phyloP scores from a whole-genome alignment of 768 basidiomycete species.

The Pulveroboletus sp. region DNA sequence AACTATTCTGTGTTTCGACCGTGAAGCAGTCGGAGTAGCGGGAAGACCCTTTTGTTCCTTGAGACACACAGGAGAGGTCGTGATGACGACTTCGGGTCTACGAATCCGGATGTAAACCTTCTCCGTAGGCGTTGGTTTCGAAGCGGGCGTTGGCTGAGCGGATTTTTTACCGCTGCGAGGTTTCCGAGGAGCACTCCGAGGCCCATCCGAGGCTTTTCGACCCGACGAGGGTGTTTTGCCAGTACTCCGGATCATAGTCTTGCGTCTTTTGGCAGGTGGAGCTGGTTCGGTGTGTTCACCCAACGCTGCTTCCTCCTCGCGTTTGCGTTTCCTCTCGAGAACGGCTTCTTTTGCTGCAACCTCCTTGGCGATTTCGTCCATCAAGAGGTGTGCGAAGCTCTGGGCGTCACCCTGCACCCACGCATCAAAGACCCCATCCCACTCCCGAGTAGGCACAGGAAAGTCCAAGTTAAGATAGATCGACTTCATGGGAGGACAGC shows the following conservation, averaged over 20 bases:
- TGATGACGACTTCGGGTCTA: constrained; percentile 23
- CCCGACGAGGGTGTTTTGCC: constrained; percentile 17
- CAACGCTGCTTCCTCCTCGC: constrained; percentile 44
- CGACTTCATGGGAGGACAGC: constrained; percentile 56
- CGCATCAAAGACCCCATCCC: constrained; percentile 87
- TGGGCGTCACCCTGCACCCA: constrained; percentile 92
- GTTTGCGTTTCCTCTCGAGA: constrained; percentile 53
- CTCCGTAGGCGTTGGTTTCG: constrained; percentile 20
- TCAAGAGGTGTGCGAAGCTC: constrained; percentile 61
- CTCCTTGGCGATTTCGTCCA: constrained; percentile 57
- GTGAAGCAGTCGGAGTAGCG: constrained; percentile 21
- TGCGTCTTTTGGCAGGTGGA: constrained; percentile 25
- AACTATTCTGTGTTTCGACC: constrained; percentile 19
- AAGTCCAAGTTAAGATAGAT: constrained; percentile 88
- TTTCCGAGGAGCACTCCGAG: constrained; percentile 29
- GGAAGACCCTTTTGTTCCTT: constrained; percentile 16
- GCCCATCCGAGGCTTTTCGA: constrained; percentile 24
- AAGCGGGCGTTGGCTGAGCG: constrained; percentile 13
- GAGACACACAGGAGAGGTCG: constrained; percentile 8
- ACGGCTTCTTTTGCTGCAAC: constrained; percentile 50
- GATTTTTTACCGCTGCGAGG: constrained; percentile 22
- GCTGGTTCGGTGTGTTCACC: constrained; percentile 13
- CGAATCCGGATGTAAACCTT: constrained; percentile 27
- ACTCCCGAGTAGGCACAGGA: constrained; percentile 79
- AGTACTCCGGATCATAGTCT: constrained; percentile 14